Evolutionary conservation across 768 basidiomycete genomes (phyloP).

Genomic region (Brasilioporus rufonigricans): DNA sequence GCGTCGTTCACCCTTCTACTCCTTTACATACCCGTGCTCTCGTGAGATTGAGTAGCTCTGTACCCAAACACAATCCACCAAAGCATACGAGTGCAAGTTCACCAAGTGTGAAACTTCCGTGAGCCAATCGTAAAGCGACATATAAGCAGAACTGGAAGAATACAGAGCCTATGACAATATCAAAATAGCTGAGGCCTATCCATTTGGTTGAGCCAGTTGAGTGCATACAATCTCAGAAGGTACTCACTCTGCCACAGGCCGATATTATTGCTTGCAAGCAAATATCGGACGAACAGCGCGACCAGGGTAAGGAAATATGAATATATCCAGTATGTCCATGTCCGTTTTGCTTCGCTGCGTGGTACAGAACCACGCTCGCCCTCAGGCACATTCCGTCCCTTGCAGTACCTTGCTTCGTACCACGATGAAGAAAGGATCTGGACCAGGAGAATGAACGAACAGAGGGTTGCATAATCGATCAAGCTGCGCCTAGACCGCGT

Average conservation of each 20-base stretch:
- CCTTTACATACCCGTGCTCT: constrained; percentile 63
- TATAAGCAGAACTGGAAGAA: constrained; percentile 95
- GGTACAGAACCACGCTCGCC: constrained; percentile 77
- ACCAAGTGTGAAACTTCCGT: constrained; percentile 93
- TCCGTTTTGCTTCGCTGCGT: constrained; percentile 62
- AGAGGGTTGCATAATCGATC: constrained; percentile 77
- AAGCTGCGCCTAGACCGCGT: constrained; percentile 71
- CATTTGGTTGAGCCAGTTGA: constrained; percentile 3
- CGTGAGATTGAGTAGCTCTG: constrained; percentile 86
- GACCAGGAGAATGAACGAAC: constrained; percentile 73
- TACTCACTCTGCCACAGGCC: constrained; percentile 72
- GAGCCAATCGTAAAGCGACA: constrained; percentile 82
- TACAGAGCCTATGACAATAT: constrained; percentile 65
- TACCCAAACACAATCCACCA: constrained; percentile 80
- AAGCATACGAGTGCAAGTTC: constrained; percentile 89
- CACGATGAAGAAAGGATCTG: constrained; percentile 80
- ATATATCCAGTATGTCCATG: constrained; percentile 65
- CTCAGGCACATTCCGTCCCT: constrained; percentile 45
- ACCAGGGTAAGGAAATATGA: constrained; percentile 50
- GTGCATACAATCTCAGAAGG: background rate
- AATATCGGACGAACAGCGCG: constrained; percentile 48
- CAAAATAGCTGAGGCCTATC: constrained; percentile 75
- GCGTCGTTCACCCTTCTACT: background rate
- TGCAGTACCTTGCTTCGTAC: constrained; percentile 56
- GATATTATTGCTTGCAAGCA: constrained; percentile 40